These are phyloP conservation scores for Trichoderma gamsii DNA, from an alignment of 495 filamentous ascomycete genomes.

Conservation along the genomic window DNA sequence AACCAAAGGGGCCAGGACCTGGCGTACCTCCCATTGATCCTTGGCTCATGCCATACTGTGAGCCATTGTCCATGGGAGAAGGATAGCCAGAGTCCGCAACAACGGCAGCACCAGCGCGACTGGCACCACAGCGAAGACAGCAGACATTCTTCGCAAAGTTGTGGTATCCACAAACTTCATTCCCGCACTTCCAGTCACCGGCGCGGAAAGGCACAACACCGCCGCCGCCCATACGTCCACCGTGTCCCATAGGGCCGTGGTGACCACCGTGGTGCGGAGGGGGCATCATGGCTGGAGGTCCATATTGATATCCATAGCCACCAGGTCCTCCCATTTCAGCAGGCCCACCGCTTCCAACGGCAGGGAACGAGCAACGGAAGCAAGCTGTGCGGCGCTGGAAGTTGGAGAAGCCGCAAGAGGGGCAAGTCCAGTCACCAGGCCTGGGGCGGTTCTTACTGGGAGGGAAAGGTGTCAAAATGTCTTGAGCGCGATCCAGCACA, in stretches of 20 bases:
- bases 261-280: constrained; percentile 77
- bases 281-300: constrained; percentile 71
- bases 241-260: constrained; percentile 70
- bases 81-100: constrained; percentile 91
- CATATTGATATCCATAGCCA: constrained; percentile 61
- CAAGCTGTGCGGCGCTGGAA: constrained; percentile 97
- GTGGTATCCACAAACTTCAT: constrained; percentile 96
- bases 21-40: constrained; percentile 81
- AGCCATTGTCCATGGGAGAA: constrained; percentile 80
- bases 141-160: constrained; percentile 99
- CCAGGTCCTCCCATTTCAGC: constrained; percentile 75
- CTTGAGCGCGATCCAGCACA: constrained; percentile 88
- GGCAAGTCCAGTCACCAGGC: constrained; percentile 98
- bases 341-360: constrained; percentile 68
- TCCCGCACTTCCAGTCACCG: constrained; percentile 98
- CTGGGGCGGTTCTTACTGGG: constrained; percentile 97
- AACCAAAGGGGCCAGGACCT: constrained; percentile 67
- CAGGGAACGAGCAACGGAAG: constrained; percentile 97
- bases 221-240: constrained; percentile 65
- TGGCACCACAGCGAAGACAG: constrained; percentile 91
- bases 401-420: constrained; percentile 85
- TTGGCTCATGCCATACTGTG: constrained; percentile 68
- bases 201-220: constrained; percentile 95
- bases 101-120: constrained; percentile 84
- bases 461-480: constrained; percentile 93